Evolutionary conservation across 495 filamentous ascomycete species (phyloP), one percentile per base, ranked within the genome.

Genomic region (Penicillium malachiteum): DNA sequence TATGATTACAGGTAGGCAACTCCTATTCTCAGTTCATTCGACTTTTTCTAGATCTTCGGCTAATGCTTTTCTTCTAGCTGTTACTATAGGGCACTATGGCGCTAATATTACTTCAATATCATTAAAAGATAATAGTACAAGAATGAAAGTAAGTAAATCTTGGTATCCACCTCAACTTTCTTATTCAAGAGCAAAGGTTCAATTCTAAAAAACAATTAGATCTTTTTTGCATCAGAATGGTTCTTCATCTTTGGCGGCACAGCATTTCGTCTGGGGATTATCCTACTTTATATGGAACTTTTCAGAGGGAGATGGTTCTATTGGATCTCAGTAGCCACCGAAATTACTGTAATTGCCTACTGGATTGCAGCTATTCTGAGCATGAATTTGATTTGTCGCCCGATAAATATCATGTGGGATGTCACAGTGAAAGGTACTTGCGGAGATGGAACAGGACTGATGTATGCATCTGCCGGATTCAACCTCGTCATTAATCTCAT

Each of bases 401-500:
- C 61, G n/a, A 56, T 67, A 10, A 37, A 38, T 21, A 56, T 43
- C 55, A 64, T 62, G 37, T 67, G 61, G 64, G 46, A 67, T 9
- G 17, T 37, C 6, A 53, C 44, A 0, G 46, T 61, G 13, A 33
- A 52, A 18, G 57, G 58, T 2, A 52, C 38, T n/a, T 64, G 64
- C 34, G 64, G 55, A 0, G 52, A 64, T 42, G 35, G 56, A 3
- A 8, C 39, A 9, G 54, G 55, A 35, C 53, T 56, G 6, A 43
- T 62, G 40, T 55, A 58, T 33, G 58, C 55, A 11, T 58, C 61
- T 21, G 54, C 64, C 14, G 58, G 55, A 12, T 62, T 67, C 52
- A 67, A 62, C 34, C 48, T 67, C 55, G 52, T 35, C 7, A 48
- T 67, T 7, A 55, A 64, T 9, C 26, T 67, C 26, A 37, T 39